phyloP scores from a whole-genome alignment of 495 filamentous ascomycete genomes.

The Penicillium mononematosum region DNA sequence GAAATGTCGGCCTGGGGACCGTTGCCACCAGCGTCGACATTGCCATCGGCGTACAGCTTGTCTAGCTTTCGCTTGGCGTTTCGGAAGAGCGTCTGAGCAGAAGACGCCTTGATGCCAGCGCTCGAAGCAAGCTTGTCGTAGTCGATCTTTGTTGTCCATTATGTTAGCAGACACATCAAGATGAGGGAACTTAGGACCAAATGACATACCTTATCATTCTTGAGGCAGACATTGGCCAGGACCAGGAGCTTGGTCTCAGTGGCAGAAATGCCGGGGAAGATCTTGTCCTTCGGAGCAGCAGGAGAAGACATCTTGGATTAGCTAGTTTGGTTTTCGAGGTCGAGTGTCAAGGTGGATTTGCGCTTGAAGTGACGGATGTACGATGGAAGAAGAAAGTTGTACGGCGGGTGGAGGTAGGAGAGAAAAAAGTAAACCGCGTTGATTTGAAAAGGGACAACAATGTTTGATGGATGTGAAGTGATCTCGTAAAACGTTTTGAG shows the following conservation, averaged over 20 bases:
- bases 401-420: neutral
- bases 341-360: neutral
- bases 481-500: neutral
- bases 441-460: neutral
- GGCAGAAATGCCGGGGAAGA: neutral
- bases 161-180: neutral
- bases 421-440: neutral
- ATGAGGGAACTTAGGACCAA: neutral
- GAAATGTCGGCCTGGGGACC: neutral
- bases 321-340: neutral
- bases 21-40: neutral
- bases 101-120: neutral
- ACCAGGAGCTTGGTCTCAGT: slow-evolving; percentile 8
- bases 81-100: neutral
- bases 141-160: neutral
- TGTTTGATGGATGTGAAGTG: neutral
- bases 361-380: neutral
- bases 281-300: neutral
- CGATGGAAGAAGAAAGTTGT: neutral
- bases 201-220: neutral
- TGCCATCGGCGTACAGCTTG: neutral
- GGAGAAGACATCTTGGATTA: neutral
- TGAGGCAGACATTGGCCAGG: neutral
- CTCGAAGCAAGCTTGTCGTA: neutral
- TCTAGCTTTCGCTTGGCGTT: neutral